These are phyloP conservation scores for Talaromyces rugulosus DNA, from an alignment of 2,329 filamentous ascomycete genomes.

Conservation along the genomic window DNA sequence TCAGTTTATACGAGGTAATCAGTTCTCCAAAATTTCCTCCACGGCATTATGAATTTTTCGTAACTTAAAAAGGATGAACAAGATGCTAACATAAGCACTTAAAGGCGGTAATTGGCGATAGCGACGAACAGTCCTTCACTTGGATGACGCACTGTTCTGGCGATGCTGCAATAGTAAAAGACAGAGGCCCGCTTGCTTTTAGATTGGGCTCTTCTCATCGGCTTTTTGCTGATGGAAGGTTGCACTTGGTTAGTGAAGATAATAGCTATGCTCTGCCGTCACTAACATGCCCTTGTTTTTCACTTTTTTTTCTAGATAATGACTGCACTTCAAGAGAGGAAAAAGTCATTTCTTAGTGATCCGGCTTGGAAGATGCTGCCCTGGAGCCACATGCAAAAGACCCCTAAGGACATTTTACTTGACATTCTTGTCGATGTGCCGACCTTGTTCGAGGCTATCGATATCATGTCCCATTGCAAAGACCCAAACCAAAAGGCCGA, in stretches of 20 bases:
- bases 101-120: not conserved
- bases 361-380: not conserved
- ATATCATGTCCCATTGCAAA: not conserved
- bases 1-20: not conserved
- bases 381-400: not conserved
- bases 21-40: not conserved
- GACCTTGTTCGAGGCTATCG: not conserved
- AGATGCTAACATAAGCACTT: not conserved
- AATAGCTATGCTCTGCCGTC: not conserved
- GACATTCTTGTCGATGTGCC: constrained; percentile 1
- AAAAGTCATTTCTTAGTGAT: not conserved
- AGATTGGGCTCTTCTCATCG: not conserved
- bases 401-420: not conserved
- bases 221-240: constrained; percentile 2
- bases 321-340: not conserved
- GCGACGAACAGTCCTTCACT: not conserved
- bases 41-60: not conserved
- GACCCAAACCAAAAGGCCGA: not conserved
- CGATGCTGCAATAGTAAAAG: not conserved
- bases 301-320: not conserved
- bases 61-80: not conserved
- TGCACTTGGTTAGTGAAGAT: not conserved
- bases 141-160: constrained; percentile 1
- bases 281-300: not conserved
- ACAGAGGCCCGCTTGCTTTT: constrained; percentile 2